These are phyloP conservation scores for Whalleya microplaca DNA, from an alignment of 2,329 filamentous ascomycete genomes.

Conservation along the genomic window DNA sequence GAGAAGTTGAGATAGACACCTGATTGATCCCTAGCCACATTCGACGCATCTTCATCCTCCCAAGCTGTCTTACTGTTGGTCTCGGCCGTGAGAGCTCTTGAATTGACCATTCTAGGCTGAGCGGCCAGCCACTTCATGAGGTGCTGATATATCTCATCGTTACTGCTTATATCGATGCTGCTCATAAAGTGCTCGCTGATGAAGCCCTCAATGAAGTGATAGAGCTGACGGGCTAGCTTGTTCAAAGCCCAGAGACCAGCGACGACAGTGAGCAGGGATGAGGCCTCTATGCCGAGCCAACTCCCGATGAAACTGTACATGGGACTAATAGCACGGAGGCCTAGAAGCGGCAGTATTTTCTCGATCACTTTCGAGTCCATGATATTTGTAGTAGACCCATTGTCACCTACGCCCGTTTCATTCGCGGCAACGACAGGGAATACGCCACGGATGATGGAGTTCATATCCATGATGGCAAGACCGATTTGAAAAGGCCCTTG, in stretches of 20 bases:
- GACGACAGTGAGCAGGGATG: constrained; percentile 48
- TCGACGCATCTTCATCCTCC: constrained; percentile 45
- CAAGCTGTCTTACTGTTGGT: constrained; percentile 59
- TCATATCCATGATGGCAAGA: background rate
- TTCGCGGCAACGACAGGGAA: constrained; percentile 20
- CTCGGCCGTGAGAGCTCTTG: constrained; percentile 58
- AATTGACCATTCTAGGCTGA: constrained; percentile 55
- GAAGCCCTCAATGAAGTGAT: constrained; percentile 39
- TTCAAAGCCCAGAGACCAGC: constrained; percentile 53
- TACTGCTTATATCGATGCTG: constrained; percentile 55
- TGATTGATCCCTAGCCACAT: constrained; percentile 34
- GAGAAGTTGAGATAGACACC: constrained; percentile 62
- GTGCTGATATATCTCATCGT: constrained; percentile 62
- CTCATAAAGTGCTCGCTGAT: constrained; percentile 53
- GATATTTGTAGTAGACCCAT: constrained; percentile 15
- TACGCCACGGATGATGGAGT: background rate
- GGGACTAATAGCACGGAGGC: constrained; percentile 47
- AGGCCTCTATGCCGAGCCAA: constrained; percentile 53
- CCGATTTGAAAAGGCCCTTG: background rate
- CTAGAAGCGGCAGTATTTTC: constrained; percentile 49
- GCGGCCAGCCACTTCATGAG: constrained; percentile 62
- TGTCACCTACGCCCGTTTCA: constrained; percentile 14
- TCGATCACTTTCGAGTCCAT: constrained; percentile 36
- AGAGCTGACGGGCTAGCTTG: constrained; percentile 43
- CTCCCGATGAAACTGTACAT: constrained; percentile 50